These are phyloP conservation scores for Aphanomyces cochlioides DNA, from an alignment of 352 stramenopile genomes.

Conservation along the genomic window DNA sequence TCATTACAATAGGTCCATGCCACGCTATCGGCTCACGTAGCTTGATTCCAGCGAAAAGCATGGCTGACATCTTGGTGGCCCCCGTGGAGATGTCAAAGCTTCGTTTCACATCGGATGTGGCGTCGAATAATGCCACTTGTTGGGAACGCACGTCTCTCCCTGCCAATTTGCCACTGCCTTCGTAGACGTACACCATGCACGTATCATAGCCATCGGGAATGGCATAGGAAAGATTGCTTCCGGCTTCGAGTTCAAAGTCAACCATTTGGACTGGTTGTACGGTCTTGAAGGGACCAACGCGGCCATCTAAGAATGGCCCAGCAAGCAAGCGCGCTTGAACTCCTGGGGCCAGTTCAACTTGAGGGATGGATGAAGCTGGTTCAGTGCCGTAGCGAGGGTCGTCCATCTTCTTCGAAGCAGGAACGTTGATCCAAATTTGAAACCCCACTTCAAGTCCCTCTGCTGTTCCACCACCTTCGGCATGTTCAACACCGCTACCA, in stretches of 20 bases:
- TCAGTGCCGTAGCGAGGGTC: conserved; percentile 22
- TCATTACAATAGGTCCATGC: conserved; percentile 50
- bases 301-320: conserved; percentile 17
- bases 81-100: conserved; percentile 28
- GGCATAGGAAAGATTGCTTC: conserved; percentile 2
- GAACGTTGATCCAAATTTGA: conserved; percentile 15
- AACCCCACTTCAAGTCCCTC: conserved; percentile 20
- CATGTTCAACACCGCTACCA: conserved; percentile 41
- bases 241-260: conserved; percentile 13
- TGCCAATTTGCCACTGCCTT: neutral
- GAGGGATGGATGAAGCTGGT: neutral
- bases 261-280: conserved; percentile 24
- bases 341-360: neutral
- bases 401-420: conserved; percentile 22
- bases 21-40: conserved; percentile 42
- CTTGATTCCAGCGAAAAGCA: conserved; percentile 47
- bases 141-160: neutral
- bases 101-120: conserved; percentile 5
- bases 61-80: conserved; percentile 21
- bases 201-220: conserved; percentile 16
- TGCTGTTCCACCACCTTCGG: conserved; percentile 34
- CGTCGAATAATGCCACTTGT: conserved; percentile 35
- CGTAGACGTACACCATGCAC: conserved; percentile 22
- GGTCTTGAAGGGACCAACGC: conserved; percentile 16
- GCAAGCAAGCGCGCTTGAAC: conserved; percentile 17